Percentiles rank a stretch among this genome's conserved stretches.
phyloP scores from a whole-genome alignment of 345 rosid species.

The Turnera subulata region DNA sequence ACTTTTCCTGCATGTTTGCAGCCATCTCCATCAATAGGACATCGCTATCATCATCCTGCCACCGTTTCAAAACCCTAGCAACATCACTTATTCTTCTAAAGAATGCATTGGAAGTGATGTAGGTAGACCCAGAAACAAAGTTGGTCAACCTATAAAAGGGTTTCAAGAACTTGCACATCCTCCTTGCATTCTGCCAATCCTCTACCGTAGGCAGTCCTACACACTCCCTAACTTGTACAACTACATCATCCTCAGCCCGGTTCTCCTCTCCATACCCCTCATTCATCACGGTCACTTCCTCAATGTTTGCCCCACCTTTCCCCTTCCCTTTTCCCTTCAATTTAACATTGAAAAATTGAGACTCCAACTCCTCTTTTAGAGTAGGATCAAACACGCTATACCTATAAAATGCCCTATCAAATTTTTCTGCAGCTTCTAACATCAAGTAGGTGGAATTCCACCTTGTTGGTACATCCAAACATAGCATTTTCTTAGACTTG shows the following conservation, averaged over 20 bases:
- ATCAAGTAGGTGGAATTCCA: slow-evolving; percentile 8
- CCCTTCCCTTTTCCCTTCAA: too few relatives aligned
- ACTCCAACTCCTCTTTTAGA: too few relatives aligned
- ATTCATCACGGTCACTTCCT: too few relatives aligned
- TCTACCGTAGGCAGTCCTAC: not conserved
- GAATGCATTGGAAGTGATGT: not conserved
- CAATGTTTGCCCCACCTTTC: too few relatives aligned
- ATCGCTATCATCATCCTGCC: not conserved
- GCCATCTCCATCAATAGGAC: not conserved
- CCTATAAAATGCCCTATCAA: slow-evolving; percentile 5
- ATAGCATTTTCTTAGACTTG: not conserved
- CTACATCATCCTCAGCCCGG: not conserved
- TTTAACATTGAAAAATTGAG: not conserved
- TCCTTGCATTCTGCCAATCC: slow-evolving; percentile 2
- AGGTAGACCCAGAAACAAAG: not conserved
- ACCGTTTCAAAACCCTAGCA: not conserved
- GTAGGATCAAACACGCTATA: too few relatives aligned
- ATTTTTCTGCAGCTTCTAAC: not conserved
- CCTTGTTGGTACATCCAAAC: not conserved
- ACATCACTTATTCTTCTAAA: not conserved
- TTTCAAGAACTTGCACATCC: not conserved
- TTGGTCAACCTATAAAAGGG: not conserved
- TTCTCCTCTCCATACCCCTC: too few relatives aligned
- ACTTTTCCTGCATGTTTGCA: slow-evolving; percentile 2
- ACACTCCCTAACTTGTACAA: too few relatives aligned